A percentile compares a stretch with the other conserved stretches of the same genome.
phyloP scores from a whole-genome alignment of 2,329 filamentous ascomycete genomes.

The Epichloe festucae region DNA sequence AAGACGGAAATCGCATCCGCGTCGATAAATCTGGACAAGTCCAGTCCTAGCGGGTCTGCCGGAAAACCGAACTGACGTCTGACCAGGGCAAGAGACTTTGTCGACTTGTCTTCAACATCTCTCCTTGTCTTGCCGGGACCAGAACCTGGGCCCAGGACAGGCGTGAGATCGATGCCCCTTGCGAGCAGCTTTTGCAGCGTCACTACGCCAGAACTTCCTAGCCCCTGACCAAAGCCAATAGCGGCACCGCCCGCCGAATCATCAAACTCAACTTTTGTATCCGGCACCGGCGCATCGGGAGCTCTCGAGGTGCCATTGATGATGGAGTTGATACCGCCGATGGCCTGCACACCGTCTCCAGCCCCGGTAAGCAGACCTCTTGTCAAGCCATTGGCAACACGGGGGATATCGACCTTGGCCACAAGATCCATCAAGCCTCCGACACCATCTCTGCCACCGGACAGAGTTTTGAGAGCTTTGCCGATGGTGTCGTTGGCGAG shows the following conservation, averaged over 20 bases:
- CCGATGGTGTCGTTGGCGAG: conserved; percentile 18
- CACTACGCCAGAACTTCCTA: conserved; percentile 21
- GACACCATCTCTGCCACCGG: background rate
- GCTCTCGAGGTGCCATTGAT: conserved; percentile 16
- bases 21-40: conserved; percentile 17
- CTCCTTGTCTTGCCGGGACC: background rate
- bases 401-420: conserved; percentile 11
- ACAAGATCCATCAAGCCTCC: conserved; percentile 9
- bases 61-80: background rate
- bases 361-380: conserved; percentile 23
- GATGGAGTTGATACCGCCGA: conserved; percentile 20
- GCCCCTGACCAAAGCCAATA: conserved; percentile 21
- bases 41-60: background rate
- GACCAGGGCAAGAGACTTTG: background rate
- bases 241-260: conserved; percentile 23
- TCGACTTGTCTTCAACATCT: background rate
- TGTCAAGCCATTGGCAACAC: conserved; percentile 21
- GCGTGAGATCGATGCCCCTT: conserved; percentile 7
- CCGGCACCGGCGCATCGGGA: conserved; percentile 8
- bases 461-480: conserved; percentile 11
- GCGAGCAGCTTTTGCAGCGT: conserved; percentile 17
- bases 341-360: conserved; percentile 18
- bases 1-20: conserved; percentile 17
- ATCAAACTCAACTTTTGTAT: conserved; percentile 18
- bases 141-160: background rate